These are phyloP conservation scores for Geranium rotundifolium DNA, from an alignment of 345 rosid genomes.

Conservation along the genomic window DNA sequence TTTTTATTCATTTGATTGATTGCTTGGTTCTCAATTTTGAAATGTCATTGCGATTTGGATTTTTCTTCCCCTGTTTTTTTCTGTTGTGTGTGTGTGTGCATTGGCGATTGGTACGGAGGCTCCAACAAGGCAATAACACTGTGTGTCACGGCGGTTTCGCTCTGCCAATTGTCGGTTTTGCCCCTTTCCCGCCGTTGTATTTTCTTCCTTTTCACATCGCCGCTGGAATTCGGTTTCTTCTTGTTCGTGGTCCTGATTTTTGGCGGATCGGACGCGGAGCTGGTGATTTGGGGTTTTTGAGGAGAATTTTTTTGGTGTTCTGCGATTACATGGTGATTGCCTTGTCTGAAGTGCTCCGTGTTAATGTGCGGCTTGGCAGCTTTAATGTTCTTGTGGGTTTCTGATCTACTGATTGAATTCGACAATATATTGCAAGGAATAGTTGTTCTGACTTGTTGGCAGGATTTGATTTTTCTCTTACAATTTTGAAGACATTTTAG, in stretches of 20 bases:
- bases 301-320: background rate
- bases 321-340: background rate
- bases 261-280: background rate
- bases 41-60: background rate
- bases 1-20: conserved; percentile 1
- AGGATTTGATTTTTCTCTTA: too few relatives aligned
- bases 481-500: too few relatives aligned
- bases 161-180: too few relatives aligned
- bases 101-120: background rate
- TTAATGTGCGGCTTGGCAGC: background rate
- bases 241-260: background rate
- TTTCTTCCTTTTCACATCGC: too few relatives aligned
- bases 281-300: too few relatives aligned
- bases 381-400: background rate
- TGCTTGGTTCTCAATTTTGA: too few relatives aligned
- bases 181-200: too few relatives aligned
- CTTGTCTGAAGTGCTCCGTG: background rate
- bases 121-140: too few relatives aligned
- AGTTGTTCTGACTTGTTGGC: background rate
- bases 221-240: too few relatives aligned
- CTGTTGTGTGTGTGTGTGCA: background rate
- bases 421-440: background rate
- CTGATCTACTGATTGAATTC: too few relatives aligned
- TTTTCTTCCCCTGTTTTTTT: background rate
- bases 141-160: too few relatives aligned